Percentiles rank a stretch among this genome's conserved stretches.
Evolutionary conservation across 225 moss, liverwort and hornwort genomes (phyloP).

Genomic region (Bryum argenteum): DNA sequence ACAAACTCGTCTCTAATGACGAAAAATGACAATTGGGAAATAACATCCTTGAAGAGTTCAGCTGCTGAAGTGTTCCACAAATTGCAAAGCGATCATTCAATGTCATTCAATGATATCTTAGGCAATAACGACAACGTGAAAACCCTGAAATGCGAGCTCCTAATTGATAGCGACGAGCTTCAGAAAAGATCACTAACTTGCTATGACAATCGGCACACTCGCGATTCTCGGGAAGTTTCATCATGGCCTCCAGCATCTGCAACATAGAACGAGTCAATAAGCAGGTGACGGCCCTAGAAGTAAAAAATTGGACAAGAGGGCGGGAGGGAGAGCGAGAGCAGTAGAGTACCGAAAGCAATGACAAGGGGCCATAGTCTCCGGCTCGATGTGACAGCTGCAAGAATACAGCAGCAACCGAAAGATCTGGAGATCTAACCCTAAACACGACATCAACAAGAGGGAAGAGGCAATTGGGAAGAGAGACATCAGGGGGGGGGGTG

Average conservation of each 20-base stretch:
- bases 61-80: not conserved
- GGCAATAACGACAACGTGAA: not conserved
- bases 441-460: not conserved
- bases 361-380: not conserved
- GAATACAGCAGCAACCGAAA: not conserved
- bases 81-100: constrained; percentile 1
- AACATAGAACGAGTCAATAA: constrained; percentile 14
- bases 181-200: constrained; percentile 61
- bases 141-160: constrained; percentile 10
- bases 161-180: not conserved
- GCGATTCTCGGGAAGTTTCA: constrained; percentile 92
- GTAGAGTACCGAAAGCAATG: constrained; percentile 14
- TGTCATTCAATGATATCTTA: not conserved
- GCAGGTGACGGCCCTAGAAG: not conserved
- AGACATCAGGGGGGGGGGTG: not conserved
- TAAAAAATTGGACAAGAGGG: not conserved
- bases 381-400: constrained; percentile 7
- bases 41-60: constrained; percentile 3
- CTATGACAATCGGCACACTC: constrained; percentile 98
- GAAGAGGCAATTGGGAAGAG: constrained; percentile 15
- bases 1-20: not conserved
- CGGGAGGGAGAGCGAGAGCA: not conserved
- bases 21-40: not conserved
- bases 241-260: constrained; percentile 91
- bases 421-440: constrained; percentile 49